Base-by-base conservation (phyloP, 768 basidiomycete species). In the Harrya chromipes region DNA sequence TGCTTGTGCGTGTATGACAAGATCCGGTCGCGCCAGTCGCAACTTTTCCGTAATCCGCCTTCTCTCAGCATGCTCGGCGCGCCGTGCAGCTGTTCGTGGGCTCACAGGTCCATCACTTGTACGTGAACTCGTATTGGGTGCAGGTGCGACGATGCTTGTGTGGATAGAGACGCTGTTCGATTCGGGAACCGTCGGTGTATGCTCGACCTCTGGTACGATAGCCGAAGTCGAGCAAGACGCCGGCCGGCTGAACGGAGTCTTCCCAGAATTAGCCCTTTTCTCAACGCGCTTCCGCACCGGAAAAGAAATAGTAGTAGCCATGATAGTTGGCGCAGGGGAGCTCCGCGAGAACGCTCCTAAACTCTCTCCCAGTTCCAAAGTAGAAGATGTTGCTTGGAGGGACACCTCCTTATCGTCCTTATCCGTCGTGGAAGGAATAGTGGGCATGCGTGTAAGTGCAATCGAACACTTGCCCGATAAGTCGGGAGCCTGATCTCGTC, bases 21-120 rank as follows among this genome's bases (percentile, higher is more conserved):
- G 67, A 46, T 75, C 70, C 3, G 79, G 80, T 23, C 73, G 71
- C 11, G 75, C 76, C 13, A 56, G 59, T 4, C 72, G 70, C 14
- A 82, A 63, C 29, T 71, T 73, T 33, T 76, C 72, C 1, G 72
- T 73, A 35, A 60, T 62, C 29, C 46, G 52, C 20, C 49, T 54
- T 34, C 63, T 54, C 38, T 63, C 50, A 4, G 58, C 60, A 2
- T 58, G 61, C 37, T 51, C 49, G 0, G 54, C 50, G 13, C 55
- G 58, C 14, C 60, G 60, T 33, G 51, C 51, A 21, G 49, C 60
- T 4, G 47, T 62, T 40, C 54, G 58, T 37, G 64, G 53, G 19
- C 54, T 62, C 4, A 52, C 27, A n/a, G 27, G 45, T 7, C 4
- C 24, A 10, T 40, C 24, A 14, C 4, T 9, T 11, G 41, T 6